These are phyloP conservation scores for Aspergillus niger DNA, from an alignment of 2,329 filamentous ascomycete genomes.

Conservation along the genomic window DNA sequence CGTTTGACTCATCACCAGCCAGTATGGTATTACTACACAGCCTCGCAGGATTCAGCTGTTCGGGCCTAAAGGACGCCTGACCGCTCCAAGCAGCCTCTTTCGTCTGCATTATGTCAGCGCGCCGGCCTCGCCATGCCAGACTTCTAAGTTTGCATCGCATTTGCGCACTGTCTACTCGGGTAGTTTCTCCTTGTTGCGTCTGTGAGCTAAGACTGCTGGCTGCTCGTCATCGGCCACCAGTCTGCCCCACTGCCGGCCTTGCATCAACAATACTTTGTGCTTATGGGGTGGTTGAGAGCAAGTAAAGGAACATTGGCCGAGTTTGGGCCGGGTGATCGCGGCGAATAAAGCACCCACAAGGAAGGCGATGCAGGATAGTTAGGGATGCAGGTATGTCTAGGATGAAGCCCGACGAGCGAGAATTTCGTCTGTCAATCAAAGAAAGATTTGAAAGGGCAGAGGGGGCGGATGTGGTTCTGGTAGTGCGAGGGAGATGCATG, in stretches of 20 bases:
- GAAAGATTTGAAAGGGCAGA: neutral
- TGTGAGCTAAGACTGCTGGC: too few relatives aligned
- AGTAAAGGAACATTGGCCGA: neutral
- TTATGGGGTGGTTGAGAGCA: neutral
- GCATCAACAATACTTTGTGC: neutral
- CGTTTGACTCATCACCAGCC: too few relatives aligned
- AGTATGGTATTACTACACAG: too few relatives aligned
- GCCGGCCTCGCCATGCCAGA: too few relatives aligned
- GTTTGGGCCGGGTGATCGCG: neutral
- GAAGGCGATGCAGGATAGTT: neutral
- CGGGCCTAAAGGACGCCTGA: too few relatives aligned
- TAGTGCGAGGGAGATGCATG: neutral
- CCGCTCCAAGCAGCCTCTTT: too few relatives aligned
- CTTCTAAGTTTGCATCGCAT: too few relatives aligned
- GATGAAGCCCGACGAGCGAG: neutral
- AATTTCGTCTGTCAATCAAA: neutral
- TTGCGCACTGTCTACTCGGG: too few relatives aligned
- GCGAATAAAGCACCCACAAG: neutral
- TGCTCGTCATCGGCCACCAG: too few relatives aligned
- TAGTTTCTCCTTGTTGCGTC: too few relatives aligned
- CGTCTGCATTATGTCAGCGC: too few relatives aligned
- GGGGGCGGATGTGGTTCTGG: neutral
- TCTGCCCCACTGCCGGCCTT: neutral
- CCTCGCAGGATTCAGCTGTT: too few relatives aligned
- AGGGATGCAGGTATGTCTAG: neutral